Evolutionary conservation across 345 rosid species (phyloP).

Genomic region (Litchi chinensis): DNA sequence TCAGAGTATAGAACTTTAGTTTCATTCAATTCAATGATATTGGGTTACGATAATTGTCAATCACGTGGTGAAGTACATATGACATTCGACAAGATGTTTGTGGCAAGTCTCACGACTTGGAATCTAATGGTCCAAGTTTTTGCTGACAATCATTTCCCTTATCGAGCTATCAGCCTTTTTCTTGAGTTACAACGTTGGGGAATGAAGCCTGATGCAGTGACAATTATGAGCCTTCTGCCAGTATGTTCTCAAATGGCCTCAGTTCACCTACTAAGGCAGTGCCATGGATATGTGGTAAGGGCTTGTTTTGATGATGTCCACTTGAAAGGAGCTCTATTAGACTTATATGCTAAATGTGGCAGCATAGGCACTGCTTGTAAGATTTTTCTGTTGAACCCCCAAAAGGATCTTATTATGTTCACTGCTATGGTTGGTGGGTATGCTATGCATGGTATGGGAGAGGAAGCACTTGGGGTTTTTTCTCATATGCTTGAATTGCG

Average conservation of each 20-base stretch:
- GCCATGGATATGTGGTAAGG: conserved; percentile 73
- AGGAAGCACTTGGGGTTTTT: conserved; percentile 72
- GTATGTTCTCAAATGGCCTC: conserved; percentile 65
- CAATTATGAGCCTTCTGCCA: conserved; percentile 77
- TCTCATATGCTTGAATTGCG: conserved; percentile 55
- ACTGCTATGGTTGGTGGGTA: conserved; percentile 81
- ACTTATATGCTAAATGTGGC: conserved; percentile 87
- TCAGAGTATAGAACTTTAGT: conserved; percentile 53
- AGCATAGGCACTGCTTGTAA: conserved; percentile 52
- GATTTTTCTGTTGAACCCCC: conserved; percentile 52
- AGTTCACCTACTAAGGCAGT: conserved; percentile 60
- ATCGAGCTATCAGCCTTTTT: conserved; percentile 58
- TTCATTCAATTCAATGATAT: conserved; percentile 61
- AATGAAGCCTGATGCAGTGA: conserved; percentile 71
- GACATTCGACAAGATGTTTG: conserved; percentile 49
- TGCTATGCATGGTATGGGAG: conserved; percentile 86
- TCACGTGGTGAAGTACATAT: conserved; percentile 48
- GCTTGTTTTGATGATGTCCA: conserved; percentile 56
- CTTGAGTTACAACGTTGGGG: conserved; percentile 57
- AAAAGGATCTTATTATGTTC: conserved; percentile 71
- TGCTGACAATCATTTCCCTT: conserved; percentile 52
- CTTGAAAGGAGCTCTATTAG: conserved; percentile 64
- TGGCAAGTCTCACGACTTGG: conserved; percentile 72
- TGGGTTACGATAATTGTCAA: conserved; percentile 58
- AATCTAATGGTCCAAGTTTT: conserved; percentile 77